phyloP scores from a whole-genome alignment of 2,329 filamentous ascomycete species.

The Pyricularia pennisetigena region DNA sequence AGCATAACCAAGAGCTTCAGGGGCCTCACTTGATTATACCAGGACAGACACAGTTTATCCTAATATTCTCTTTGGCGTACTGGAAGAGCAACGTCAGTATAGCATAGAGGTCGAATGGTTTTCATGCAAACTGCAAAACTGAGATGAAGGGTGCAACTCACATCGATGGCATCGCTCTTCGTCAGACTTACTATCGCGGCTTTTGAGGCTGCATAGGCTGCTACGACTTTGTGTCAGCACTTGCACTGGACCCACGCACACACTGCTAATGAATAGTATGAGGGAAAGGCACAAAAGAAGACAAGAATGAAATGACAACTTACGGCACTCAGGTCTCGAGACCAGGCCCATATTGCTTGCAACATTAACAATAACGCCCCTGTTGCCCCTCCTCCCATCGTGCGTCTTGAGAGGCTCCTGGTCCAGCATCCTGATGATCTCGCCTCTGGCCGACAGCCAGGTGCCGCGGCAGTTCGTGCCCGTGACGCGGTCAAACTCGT shows the following conservation, averaged over 20 bases:
- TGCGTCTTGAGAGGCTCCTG: constrained; percentile 31
- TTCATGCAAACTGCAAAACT: neutral
- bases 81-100: constrained; percentile 8
- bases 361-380: constrained; percentile 34
- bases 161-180: constrained; percentile 35
- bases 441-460: constrained; percentile 32
- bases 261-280: neutral
- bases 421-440: constrained; percentile 29
- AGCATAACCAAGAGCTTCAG: neutral
- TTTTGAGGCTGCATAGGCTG: constrained; percentile 34
- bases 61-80: constrained; percentile 33
- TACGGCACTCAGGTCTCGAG: constrained; percentile 28
- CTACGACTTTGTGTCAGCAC: constrained; percentile 14
- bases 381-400: constrained; percentile 28
- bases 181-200: constrained; percentile 35
- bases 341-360: constrained; percentile 32
- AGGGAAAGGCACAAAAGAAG: neutral
- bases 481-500: constrained; percentile 32
- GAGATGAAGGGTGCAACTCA: constrained; percentile 11
- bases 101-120: neutral
- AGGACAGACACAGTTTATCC: constrained; percentile 35
- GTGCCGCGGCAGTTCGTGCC: constrained; percentile 31
- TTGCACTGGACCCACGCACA: too few relatives aligned
- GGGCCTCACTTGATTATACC: constrained; percentile 29
- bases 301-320: constrained; percentile 9